Conservation (phyloP, 495 filamentous ascomycete genomes). For the Talaromyces thailandensis region DNA sequence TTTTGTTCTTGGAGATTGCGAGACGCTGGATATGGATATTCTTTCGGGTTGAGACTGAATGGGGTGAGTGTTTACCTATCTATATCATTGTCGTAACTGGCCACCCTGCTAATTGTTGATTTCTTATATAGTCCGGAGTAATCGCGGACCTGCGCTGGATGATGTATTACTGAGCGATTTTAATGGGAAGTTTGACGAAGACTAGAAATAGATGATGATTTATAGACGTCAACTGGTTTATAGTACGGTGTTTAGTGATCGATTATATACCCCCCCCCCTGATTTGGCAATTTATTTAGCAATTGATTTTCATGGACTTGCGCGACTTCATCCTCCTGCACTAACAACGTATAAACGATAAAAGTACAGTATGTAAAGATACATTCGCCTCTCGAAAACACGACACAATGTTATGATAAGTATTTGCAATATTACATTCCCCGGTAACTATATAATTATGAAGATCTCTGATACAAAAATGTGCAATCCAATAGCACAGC, state of each 20-base stretch:
- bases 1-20: conserved; percentile 77
- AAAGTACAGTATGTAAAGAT: background rate
- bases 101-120: conserved; percentile 9
- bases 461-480: conserved; percentile 1
- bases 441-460: background rate
- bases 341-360: no score
- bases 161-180: conserved; percentile 47
- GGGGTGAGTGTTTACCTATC: conserved; percentile 42
- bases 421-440: background rate
- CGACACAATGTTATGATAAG: background rate
- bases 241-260: background rate
- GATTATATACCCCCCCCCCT: background rate
- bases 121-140: conserved; percentile 43
- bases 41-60: conserved; percentile 89
- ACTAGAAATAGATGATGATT: conserved; percentile 27
- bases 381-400: background rate
- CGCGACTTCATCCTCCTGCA: background rate
- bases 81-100: background rate
- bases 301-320: background rate
- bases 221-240: background rate
- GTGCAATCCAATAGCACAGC: background rate
- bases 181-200: conserved; percentile 41
- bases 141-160: conserved; percentile 42
- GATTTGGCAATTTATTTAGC: background rate
- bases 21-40: conserved; percentile 96